Base-by-base conservation (phyloP, 306 rosid species). In the Prunus mume region DNA sequence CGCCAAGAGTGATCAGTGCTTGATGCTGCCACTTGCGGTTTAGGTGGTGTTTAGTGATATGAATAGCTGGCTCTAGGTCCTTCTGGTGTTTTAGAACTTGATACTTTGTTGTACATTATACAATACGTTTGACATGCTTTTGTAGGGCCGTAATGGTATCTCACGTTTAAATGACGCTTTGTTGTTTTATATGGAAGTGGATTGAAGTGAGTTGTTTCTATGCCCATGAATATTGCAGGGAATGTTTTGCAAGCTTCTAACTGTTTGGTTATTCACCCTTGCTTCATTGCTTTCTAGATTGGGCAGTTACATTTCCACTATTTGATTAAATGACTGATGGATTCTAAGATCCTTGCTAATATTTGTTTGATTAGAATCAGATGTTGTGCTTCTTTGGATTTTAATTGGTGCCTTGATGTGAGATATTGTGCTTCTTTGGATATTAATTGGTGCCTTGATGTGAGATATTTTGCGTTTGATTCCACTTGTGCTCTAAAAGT, bases 31-130 rank as follows among this genome's bases (percentile, higher is more conserved):
- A 24, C n/a, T 51, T 67, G 12, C 73, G 79, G 71, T 71, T 66
- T 77, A 64, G 65, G 66, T 84, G 71, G 58, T 32, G 28, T 60
- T 74, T 55, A 54, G 65, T 81, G 38, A 68, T 47, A 51, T 73
- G 11, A 49, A 34, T 58, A 38, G 82, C 54, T 77, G 83, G 34
- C 56, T 60, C 60, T 63, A 38, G 25, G 72, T 57, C 32, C 64
- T 71, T 71, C 72, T 68, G 70, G 22, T 77, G 71, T 75, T 25
- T 76, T 66, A 71, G 52, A 27, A 15, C 6, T 75, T 68, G 22
- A 46, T 65, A 38, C 68, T 19, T 24, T 47, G 83, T 45, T 38
- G 28, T 68, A 13, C 72, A 20, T 46, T 46, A 65, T 67, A 60
- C 4, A 1, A 22, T 12, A 65, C 38, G 17, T 58, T 63, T 43